Percentiles rank a stretch among this genome's conserved stretches.
These are phyloP conservation scores for Leucaena leucocephala DNA, from an alignment of 306 rosid species.

Conservation along the genomic window DNA sequence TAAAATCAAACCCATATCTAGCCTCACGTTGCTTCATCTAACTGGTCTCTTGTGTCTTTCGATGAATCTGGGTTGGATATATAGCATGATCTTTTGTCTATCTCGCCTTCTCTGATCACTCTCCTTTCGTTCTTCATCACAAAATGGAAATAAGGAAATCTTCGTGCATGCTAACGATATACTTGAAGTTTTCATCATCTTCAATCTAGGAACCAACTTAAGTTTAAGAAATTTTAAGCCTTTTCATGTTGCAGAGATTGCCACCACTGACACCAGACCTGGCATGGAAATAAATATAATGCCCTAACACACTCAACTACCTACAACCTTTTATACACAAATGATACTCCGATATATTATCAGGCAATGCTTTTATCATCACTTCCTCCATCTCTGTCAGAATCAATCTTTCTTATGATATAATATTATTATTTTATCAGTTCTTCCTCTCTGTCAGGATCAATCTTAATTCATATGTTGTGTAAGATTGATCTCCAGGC, in stretches of 20 bases:
- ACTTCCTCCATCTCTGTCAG: neutral
- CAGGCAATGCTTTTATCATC: constrained; percentile 3
- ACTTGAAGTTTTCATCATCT: neutral
- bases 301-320: neutral
- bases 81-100: constrained; percentile 65
- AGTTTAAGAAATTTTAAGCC: neutral
- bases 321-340: neutral
- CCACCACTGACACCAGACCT: neutral
- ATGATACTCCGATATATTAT: neutral
- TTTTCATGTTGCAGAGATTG: neutral
- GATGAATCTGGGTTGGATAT: constrained; percentile 42
- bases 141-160: constrained; percentile 37
- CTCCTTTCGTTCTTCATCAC: constrained; percentile 38
- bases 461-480: neutral
- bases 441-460: neutral
- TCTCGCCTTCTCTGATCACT: constrained; percentile 43
- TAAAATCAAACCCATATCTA: constrained; percentile 44
- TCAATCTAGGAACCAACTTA: neutral
- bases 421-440: neutral
- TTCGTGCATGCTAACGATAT: constrained; percentile 18
- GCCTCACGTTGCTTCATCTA: constrained; percentile 39
- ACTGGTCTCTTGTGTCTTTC: constrained; percentile 16
- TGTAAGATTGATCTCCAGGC: neutral
- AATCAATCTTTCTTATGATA: neutral
- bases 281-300: constrained; percentile 9